These are phyloP conservation scores for Linnemannia hyalina DNA, from an alignment of 192 early-diverging fungal genomes.

Conservation along the genomic window DNA sequence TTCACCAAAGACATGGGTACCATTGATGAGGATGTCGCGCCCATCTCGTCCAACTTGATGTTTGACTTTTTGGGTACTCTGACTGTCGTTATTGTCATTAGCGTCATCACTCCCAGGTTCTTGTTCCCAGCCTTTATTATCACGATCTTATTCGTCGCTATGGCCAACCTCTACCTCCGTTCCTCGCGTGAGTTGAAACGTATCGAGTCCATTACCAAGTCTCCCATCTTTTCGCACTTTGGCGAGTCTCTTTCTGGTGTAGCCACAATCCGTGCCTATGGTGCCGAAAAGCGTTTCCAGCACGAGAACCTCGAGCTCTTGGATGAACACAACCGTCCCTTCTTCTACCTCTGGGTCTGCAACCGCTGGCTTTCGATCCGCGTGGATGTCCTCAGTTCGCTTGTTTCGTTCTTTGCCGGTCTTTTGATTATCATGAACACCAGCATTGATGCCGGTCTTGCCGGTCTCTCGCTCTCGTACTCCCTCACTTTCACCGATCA, in stretches of 20 bases:
- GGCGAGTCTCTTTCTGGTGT: constrained; percentile 84
- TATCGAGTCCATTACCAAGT: constrained; percentile 66
- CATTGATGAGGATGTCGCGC: constrained; percentile 62
- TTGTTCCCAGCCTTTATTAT: constrained; percentile 55
- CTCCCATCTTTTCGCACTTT: constrained; percentile 80
- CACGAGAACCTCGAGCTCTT: constrained; percentile 66
- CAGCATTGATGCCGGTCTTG: constrained; percentile 78
- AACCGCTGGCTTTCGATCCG: constrained; percentile 89
- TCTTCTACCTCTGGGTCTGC: constrained; percentile 80
- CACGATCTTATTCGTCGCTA: constrained; percentile 67
- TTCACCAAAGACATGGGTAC: constrained; percentile 78
- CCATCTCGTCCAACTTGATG: constrained; percentile 67
- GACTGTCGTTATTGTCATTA: constrained; percentile 55
- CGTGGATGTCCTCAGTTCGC: constrained; percentile 77
- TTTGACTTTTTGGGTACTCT: constrained; percentile 51
- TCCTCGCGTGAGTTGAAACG: constrained; percentile 92
- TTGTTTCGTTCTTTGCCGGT: constrained; percentile 78
- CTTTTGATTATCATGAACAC: constrained; percentile 69
- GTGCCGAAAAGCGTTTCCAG: constrained; percentile 74
- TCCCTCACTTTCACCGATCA: constrained; percentile 84
- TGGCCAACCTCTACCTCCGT: constrained; percentile 76
- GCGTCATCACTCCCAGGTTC: constrained; percentile 54
- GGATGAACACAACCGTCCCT: constrained; percentile 83
- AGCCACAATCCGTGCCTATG: constrained; percentile 87
- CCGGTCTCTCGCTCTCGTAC: constrained; percentile 88